Percentiles rank a stretch among this genome's conserved stretches.
Conservation (phyloP, 192 early-diverging fungal species). For the Allomyces macrogynus region DNA sequence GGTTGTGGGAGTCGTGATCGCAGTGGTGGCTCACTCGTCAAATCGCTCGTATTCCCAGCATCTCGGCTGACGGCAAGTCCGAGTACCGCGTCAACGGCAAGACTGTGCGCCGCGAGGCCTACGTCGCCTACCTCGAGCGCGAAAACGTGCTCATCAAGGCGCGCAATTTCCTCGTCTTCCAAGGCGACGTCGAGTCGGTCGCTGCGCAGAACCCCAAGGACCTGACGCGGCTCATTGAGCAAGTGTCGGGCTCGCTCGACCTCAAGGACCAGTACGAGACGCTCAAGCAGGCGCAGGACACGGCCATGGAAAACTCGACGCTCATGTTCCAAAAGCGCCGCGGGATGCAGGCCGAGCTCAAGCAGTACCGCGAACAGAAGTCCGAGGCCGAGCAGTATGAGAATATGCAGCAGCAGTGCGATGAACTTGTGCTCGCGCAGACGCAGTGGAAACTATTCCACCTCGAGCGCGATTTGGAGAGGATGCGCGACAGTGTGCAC, state of each 20-base stretch:
- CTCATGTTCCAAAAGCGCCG: conserved; percentile 82
- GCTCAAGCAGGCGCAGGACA: conserved; percentile 61
- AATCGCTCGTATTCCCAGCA: conserved; percentile 11
- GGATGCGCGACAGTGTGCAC: conserved; percentile 32
- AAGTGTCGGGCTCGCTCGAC: conserved; percentile 69
- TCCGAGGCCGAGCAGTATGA: conserved; percentile 74
- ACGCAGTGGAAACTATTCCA: conserved; percentile 86
- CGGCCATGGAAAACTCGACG: conserved; percentile 66
- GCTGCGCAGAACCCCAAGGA: conserved; percentile 91
- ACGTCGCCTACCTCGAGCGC: conserved; percentile 53
- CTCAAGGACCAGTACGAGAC: conserved; percentile 71
- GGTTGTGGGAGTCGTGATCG: too few species aligned
- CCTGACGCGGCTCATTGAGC: conserved; percentile 80
- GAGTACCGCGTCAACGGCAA: conserved; percentile 77
- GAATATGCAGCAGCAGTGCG: conserved; percentile 27
- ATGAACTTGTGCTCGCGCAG: conserved; percentile 39
- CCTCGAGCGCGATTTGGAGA: conserved; percentile 43
- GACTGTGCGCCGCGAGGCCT: conserved; percentile 45
- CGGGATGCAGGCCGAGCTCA: conserved; percentile 72
- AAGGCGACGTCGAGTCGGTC: conserved; percentile 93
- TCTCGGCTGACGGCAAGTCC: conserved; percentile 41
- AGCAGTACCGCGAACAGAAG: conserved; percentile 79
- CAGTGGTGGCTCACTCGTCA: background rate
- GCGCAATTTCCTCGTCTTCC: conserved; percentile 94
- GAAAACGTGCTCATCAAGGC: conserved; percentile 90